These are phyloP conservation scores for Termitomyces bulborhizus DNA, from an alignment of 768 basidiomycete genomes.

Conservation along the genomic window DNA sequence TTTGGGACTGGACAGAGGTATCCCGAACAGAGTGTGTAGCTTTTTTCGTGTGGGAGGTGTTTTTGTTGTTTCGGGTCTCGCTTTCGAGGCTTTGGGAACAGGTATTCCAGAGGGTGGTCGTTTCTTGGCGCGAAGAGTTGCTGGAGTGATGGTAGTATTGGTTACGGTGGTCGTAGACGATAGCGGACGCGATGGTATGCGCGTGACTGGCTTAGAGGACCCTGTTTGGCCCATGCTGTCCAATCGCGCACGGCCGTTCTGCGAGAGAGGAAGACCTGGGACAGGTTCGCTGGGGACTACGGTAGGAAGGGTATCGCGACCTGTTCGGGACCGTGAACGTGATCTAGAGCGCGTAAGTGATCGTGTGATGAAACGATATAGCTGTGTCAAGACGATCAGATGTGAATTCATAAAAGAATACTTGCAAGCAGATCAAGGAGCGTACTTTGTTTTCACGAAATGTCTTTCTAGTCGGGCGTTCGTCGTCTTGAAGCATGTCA, in stretches of 20 bases:
- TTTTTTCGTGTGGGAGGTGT: slow-evolving; percentile 32
- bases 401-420: slow-evolving; percentile 1
- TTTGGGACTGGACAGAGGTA: slow-evolving; percentile 29
- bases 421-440: slow-evolving; percentile 6
- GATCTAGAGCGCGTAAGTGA: slow-evolving; percentile 53
- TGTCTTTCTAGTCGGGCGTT: slow-evolving; percentile 33
- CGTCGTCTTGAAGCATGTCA: slow-evolving; percentile 23
- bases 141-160: slow-evolving; percentile 54
- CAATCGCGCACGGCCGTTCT: slow-evolving; percentile 9
- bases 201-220: slow-evolving; percentile 40
- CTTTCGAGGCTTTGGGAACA: slow-evolving; percentile 15
- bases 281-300: slow-evolving; percentile 16
- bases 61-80: slow-evolving; percentile 27
- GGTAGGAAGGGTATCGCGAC: slow-evolving; percentile 12
- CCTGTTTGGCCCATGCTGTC: slow-evolving; percentile 18
- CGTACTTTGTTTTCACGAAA: slow-evolving; percentile 44
- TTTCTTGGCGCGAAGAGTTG: slow-evolving; percentile 37
- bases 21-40: slow-evolving; percentile 41
- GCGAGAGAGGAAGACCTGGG: slow-evolving; percentile 15
- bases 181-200: slow-evolving; percentile 54
- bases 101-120: slow-evolving; percentile 21
- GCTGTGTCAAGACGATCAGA: slow-evolving; percentile 27
- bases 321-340: slow-evolving; percentile 45
- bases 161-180: slow-evolving; percentile 62
- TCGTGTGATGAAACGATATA: slow-evolving; percentile 53